A percentile compares a stretch with the other conserved stretches of the same genome.
Evolutionary conservation across 2,329 filamentous ascomycete species (phyloP).

Genomic region (Fusarium longipes): DNA sequence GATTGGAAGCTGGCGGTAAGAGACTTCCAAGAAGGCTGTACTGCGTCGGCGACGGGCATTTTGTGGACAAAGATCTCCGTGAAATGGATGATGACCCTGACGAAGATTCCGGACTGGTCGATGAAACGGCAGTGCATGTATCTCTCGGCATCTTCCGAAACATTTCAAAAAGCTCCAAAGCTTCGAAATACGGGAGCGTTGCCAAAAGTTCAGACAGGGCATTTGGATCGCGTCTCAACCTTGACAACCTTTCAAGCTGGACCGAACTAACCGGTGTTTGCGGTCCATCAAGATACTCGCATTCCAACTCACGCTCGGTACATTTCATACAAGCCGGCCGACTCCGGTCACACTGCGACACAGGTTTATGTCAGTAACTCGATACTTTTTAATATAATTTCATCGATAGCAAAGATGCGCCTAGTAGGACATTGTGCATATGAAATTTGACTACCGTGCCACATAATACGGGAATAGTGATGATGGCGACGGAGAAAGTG

Average conservation of each 20-base stretch:
- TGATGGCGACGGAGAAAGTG: too few relatives aligned
- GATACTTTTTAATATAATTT: background rate
- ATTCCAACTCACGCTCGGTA: background rate
- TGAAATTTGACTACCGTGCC: background rate
- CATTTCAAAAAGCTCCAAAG: background rate
- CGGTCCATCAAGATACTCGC: background rate
- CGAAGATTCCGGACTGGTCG: background rate
- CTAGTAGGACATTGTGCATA: background rate
- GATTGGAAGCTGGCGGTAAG: background rate
- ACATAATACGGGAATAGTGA: background rate
- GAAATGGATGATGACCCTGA: background rate
- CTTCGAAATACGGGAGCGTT: slow-evolving; percentile 1
- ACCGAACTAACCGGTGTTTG: background rate
- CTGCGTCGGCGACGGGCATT: background rate
- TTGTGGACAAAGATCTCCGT: background rate
- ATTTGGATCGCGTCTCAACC: background rate
- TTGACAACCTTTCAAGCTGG: background rate
- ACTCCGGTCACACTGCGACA: background rate
- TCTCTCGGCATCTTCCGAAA: background rate
- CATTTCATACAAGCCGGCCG: background rate
- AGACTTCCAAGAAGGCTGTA: background rate
- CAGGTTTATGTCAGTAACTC: background rate
- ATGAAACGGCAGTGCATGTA: background rate
- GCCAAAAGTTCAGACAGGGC: background rate
- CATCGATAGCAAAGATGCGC: background rate